Percentiles rank a stretch among this genome's conserved stretches.
These are phyloP conservation scores for Patellaria atrata DNA, from an alignment of 495 filamentous ascomycete species.

Conservation along the genomic window DNA sequence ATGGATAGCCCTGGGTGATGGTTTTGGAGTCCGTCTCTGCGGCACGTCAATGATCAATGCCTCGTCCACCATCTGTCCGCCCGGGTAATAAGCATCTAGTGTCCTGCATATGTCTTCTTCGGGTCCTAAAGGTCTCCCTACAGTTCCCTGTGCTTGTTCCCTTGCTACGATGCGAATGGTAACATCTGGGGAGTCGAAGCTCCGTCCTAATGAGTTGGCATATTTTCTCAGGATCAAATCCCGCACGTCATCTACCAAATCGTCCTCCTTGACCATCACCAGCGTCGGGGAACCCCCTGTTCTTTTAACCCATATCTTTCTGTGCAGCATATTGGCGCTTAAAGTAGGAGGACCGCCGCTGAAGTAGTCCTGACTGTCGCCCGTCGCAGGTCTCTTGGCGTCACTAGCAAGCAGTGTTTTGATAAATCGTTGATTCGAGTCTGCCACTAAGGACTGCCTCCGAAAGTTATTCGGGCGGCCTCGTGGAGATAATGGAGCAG, in stretches of 20 bases:
- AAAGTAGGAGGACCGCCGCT: conserved; percentile 5
- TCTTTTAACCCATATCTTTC: conserved; percentile 91
- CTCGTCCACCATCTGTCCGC: conserved; percentile 79
- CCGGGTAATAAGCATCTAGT: conserved; percentile 75
- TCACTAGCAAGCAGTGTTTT: conserved; percentile 12
- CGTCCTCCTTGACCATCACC: conserved; percentile 71
- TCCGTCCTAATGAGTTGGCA: conserved; percentile 74
- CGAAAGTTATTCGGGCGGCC: conserved; percentile 9
- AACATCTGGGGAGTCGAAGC: conserved; percentile 81
- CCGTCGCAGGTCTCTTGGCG: conserved; percentile 2
- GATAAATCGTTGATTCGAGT: conserved; percentile 19
- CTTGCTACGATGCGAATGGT: conserved; percentile 48
- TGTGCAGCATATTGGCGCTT: conserved; percentile 41
- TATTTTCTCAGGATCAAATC: conserved; percentile 91
- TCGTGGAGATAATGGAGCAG: too few species aligned
- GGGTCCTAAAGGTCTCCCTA: conserved; percentile 60
- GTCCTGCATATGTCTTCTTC: conserved; percentile 71
- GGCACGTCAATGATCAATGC: conserved; percentile 86
- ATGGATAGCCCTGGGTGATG: conserved; percentile 50
- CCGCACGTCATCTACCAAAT: conserved; percentile 86
- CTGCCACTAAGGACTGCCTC: conserved; percentile 17
- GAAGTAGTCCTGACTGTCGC: conserved; percentile 11
- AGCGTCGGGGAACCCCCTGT: conserved; percentile 72
- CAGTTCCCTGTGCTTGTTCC: conserved; percentile 33
- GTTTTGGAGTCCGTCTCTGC: conserved; percentile 63